phyloP scores from a whole-genome alignment of 2,329 filamentous ascomycete species.

The Exophiala sp. region DNA sequence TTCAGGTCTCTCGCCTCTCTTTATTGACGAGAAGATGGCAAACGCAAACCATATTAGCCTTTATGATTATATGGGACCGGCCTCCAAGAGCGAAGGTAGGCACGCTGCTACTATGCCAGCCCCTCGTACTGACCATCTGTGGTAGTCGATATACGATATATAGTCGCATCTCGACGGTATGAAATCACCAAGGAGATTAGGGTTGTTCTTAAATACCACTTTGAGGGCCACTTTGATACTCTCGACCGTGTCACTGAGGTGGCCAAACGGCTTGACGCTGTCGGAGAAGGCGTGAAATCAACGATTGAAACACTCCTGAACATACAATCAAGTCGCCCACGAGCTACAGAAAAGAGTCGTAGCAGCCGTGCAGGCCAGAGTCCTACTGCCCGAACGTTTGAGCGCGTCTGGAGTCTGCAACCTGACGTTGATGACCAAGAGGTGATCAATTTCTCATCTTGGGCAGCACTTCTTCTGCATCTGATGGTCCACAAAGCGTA shows the following conservation, averaged over 20 bases:
- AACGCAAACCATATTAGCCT: constrained; percentile 20
- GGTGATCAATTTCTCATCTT: constrained; percentile 17
- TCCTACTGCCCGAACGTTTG: constrained; percentile 13
- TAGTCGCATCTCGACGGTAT: constrained; percentile 23
- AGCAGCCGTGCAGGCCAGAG: constrained; percentile 22
- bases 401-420: constrained; percentile 17
- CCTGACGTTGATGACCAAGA: constrained; percentile 17
- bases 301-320: no score
- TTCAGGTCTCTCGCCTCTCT: constrained; percentile 24
- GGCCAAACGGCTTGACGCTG: no score
- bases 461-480: constrained; percentile 22
- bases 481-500: constrained; percentile 28
- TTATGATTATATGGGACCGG: constrained; percentile 9
- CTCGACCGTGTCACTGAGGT: no score
- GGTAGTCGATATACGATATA: constrained; percentile 24
- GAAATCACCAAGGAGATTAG: constrained; percentile 23
- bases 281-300: no score
- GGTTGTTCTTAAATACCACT: constrained; percentile 14
- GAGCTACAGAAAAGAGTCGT: no score
- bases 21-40: constrained; percentile 25
- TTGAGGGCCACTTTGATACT: no score
- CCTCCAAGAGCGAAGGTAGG: constrained; percentile 1
- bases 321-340: no score
- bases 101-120: background rate
- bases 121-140: no score